These are phyloP conservation scores for Orbilia brochopaga DNA, from an alignment of 2,329 filamentous ascomycete genomes.

Conservation along the genomic window DNA sequence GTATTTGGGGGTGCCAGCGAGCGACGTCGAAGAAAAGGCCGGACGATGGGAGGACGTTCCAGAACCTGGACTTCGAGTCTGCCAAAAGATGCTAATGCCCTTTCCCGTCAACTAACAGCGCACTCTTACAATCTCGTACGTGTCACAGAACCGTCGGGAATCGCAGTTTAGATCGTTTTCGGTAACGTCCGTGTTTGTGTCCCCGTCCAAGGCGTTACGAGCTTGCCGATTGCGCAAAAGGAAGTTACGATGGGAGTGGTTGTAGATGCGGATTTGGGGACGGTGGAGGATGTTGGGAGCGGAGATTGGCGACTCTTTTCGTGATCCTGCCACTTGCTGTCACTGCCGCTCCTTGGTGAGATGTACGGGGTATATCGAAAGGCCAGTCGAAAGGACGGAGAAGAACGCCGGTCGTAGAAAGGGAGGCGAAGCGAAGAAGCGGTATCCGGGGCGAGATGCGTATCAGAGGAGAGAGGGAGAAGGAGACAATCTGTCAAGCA, in stretches of 20 bases:
- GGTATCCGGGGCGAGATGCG: slow-evolving; percentile 48
- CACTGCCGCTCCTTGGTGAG: slow-evolving; percentile 28
- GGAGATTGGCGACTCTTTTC: slow-evolving; percentile 51
- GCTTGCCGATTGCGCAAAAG: slow-evolving; percentile 49
- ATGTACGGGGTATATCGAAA: slow-evolving; percentile 8
- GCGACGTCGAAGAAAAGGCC: slow-evolving; percentile 25
- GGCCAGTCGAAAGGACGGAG: slow-evolving; percentile 53
- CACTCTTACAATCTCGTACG: slow-evolving; percentile 45
- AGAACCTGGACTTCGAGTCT: slow-evolving; percentile 44
- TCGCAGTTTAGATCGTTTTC: slow-evolving; percentile 50
- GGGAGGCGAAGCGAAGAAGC: not conserved
- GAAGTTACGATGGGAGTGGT: slow-evolving; percentile 17
- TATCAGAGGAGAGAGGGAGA: slow-evolving; percentile 51
- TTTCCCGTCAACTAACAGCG: slow-evolving; percentile 43
- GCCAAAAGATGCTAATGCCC: slow-evolving; percentile 33
- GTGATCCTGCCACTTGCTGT: slow-evolving; percentile 48
- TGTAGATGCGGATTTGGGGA: slow-evolving; percentile 23
- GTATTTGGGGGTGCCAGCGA: slow-evolving; percentile 26
- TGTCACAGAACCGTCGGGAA: slow-evolving; percentile 49
- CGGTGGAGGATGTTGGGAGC: slow-evolving; percentile 33
- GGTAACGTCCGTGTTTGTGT: slow-evolving; percentile 52
- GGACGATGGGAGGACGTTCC: slow-evolving; percentile 38
- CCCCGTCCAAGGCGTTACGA: slow-evolving; percentile 48
- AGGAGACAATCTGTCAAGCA: slow-evolving; percentile 42
- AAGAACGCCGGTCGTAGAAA: slow-evolving; percentile 53